A percentile compares a stretch with the other conserved stretches of the same genome.
Conservation (phyloP, 2,329 filamentous ascomycete genomes). For the Orbilia oligospora region DNA sequence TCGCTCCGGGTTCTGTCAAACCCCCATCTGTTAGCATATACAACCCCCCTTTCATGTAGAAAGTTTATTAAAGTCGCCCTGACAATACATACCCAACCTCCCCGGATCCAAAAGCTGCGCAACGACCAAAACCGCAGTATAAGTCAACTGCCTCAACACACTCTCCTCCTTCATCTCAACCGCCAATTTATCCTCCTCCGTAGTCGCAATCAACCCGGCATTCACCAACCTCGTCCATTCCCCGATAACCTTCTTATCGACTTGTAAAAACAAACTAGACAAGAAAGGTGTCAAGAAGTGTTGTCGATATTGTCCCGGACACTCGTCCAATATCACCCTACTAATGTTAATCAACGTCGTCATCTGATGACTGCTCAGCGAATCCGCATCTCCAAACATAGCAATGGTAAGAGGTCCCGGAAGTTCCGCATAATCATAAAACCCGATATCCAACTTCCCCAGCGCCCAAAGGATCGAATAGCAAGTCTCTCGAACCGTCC, state of each 20-base stretch:
- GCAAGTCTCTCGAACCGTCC: constrained; percentile 90
- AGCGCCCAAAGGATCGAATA: constrained; percentile 96
- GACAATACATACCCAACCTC: constrained; percentile 72
- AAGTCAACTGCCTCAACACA: constrained; percentile 91
- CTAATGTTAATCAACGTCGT: constrained; percentile 93
- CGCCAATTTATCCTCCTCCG: constrained; percentile 82
- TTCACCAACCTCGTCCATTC: constrained; percentile 86
- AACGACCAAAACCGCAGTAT: constrained; percentile 91
- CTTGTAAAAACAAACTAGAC: constrained; percentile 83
- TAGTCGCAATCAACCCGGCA: constrained; percentile 65
- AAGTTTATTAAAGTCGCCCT: too few relatives aligned
- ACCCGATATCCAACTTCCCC: constrained; percentile 86
- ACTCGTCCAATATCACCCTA: constrained; percentile 90
- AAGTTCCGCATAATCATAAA: constrained; percentile 90
- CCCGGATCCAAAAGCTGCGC: constrained; percentile 87
- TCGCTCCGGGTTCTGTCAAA: constrained; percentile 32
- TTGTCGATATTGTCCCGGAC: constrained; percentile 81
- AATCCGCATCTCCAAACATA: constrained; percentile 84
- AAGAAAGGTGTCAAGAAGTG: constrained; percentile 89
- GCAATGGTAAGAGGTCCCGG: constrained; percentile 86
- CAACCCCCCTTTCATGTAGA: neutral
- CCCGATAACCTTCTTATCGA: constrained; percentile 86
- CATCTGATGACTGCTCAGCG: constrained; percentile 90
- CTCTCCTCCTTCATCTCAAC: constrained; percentile 99
- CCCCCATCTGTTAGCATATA: neutral